Evolutionary conservation across 2,329 filamentous ascomycete species (phyloP), one percentile per base, ranked within the genome.

Genomic region (Pestalotiopsis fici): DNA sequence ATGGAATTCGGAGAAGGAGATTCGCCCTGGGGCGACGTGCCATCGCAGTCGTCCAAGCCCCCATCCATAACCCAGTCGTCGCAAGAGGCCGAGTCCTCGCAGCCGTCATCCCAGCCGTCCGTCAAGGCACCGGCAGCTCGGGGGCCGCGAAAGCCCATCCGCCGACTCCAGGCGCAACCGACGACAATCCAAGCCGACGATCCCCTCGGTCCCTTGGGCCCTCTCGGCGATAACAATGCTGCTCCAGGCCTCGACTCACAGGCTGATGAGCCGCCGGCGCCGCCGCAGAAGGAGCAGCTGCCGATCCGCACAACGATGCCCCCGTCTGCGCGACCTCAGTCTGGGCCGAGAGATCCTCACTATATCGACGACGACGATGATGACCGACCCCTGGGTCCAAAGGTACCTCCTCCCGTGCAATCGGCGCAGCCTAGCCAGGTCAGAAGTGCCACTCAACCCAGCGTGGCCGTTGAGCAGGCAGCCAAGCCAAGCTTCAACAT

Each of bases 401-500:
- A 93, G 70, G 86, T 87, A 67, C 93, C 92, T 62, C 89, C 89
- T 39, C 88, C 89, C 2, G 88, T 91, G 11, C 86, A 88, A 70
- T 84, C 86, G 50, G 85, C 88, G 6, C 82, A 83, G 70, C 85
- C 85, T 23, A 87, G 84, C 67, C 80, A 83, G 31, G 76, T 86
- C 37, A 81, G 82, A 73, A 84, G 79, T 78, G 86, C 81, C 75
- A 88, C 77, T 72, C 89, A 84, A 75, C 94, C 95, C 21, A 97
- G 95, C 77, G 89, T 98, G 71, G 97, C 92, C 78, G 84, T 98
- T 66, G 95, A 98, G 80, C 93, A 97, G 82, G 96, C 96, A 59
- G 91, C 95, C 35, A 97, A 97, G 81, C 96, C 96, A 4, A 92
- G 85, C 55, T 99, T 98, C 80, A 85, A 93, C 62, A 98, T 99